phyloP scores from a whole-genome alignment of 2,329 filamentous ascomycete species.

The Onygenales sp. region DNA sequence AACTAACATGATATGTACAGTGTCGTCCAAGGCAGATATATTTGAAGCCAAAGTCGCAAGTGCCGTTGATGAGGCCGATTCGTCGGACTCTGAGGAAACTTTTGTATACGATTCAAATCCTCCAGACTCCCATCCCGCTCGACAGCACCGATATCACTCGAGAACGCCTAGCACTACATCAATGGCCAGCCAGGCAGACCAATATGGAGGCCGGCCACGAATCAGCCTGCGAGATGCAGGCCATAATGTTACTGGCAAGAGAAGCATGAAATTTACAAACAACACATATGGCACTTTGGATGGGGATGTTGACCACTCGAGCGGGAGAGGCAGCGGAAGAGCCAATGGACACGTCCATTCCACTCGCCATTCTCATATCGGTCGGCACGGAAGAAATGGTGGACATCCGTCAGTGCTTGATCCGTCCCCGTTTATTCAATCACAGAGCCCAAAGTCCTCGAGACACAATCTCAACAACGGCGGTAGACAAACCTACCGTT shows the following conservation, averaged over 20 bases:
- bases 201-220: conserved; percentile 47
- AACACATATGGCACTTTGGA: conserved; percentile 44
- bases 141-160: conserved; percentile 75
- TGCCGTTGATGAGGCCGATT: conserved; percentile 90
- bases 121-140: conserved; percentile 43
- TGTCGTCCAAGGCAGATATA: conserved; percentile 91
- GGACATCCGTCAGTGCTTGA: conserved; percentile 64
- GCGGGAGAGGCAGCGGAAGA: conserved; percentile 51
- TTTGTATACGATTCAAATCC: conserved; percentile 99
- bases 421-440: conserved; percentile 60
- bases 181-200: conserved; percentile 42
- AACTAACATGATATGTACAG: conserved; percentile 38
- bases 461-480: conserved; percentile 41
- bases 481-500: conserved; percentile 59
- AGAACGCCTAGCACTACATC: conserved; percentile 91
- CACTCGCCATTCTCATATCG: conserved; percentile 68
- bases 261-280: conserved; percentile 94
- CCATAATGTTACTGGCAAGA: conserved; percentile 61
- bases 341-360: conserved; percentile 51
- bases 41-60: conserved; percentile 96
- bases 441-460: conserved; percentile 55
- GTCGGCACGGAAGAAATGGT: conserved; percentile 63
- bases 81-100: conserved; percentile 94
- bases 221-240: conserved; percentile 54
- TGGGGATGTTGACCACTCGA: conserved; percentile 58